phyloP scores from a whole-genome alignment of 495 filamentous ascomycete species.

The Symbiotaphrina buchneri region DNA sequence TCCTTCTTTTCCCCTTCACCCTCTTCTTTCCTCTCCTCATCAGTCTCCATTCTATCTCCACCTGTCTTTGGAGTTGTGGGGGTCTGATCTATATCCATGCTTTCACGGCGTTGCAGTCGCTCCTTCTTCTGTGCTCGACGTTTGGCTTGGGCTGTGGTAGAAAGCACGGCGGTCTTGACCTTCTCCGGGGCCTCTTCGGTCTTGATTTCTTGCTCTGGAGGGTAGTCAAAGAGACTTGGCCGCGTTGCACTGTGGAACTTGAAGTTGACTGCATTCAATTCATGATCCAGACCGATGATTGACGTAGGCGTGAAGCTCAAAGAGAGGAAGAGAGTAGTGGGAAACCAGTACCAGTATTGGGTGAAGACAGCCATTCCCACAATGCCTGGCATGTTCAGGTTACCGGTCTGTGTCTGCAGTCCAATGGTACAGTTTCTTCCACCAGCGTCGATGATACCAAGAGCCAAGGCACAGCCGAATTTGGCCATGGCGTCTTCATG shows the following conservation, averaged over 20 bases:
- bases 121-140: constrained; percentile 62
- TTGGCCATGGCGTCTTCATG: constrained; percentile 99
- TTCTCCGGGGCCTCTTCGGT: constrained; percentile 80
- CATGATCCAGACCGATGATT: constrained; percentile 81
- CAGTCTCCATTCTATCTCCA: constrained; percentile 67
- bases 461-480: constrained; percentile 78
- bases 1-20: constrained; percentile 24
- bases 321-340: constrained; percentile 90
- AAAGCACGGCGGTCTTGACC: constrained; percentile 88
- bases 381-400: constrained; percentile 91
- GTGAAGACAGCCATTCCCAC: constrained; percentile 97
- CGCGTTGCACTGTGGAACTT: constrained; percentile 88
- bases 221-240: constrained; percentile 93
- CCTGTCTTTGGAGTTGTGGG: constrained; percentile 55
- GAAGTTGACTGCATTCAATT: constrained; percentile 86
- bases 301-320: constrained; percentile 85
- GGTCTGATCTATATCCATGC: constrained; percentile 68
- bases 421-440: constrained; percentile 97
- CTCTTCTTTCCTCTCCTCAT: constrained; percentile 44
- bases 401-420: constrained; percentile 91
- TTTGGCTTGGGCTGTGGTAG: constrained; percentile 91
- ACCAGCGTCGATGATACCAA: constrained; percentile 96
- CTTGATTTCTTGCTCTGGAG: constrained; percentile 88
- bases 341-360: constrained; percentile 99
- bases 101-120: constrained; percentile 48